Evolutionary conservation across 176 grass and related monocot species (phyloP).

Genomic region (Carex myosuroides): DNA sequence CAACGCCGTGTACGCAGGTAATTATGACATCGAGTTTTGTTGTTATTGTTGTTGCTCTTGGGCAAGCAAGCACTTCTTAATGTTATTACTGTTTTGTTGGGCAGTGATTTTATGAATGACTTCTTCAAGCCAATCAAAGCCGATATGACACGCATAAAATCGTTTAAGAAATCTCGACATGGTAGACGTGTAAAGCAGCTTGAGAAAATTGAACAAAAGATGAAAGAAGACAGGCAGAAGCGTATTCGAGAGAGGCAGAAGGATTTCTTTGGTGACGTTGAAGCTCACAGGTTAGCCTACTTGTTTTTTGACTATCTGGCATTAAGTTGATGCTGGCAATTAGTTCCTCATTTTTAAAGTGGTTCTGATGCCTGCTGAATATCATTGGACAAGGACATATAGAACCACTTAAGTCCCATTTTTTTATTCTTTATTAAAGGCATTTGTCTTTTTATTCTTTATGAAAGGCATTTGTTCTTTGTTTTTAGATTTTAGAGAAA

Average conservation of each 20-base stretch:
- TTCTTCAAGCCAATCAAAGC: conserved; percentile 80
- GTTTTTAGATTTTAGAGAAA: not conserved
- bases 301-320: not conserved
- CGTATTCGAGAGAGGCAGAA: conserved; percentile 93
- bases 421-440: not conserved
- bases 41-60: conserved; percentile 8
- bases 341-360: not conserved
- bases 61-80: not conserved
- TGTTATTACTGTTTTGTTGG: conserved; percentile 18
- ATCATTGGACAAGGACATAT: not conserved
- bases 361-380: not conserved
- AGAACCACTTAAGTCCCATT: not conserved
- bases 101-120: conserved; percentile 92
- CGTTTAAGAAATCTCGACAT: conserved; percentile 84
- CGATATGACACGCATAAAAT: conserved; percentile 79
- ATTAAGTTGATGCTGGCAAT: not conserved
- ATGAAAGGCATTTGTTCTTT: not conserved
- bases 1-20: conserved; percentile 86
- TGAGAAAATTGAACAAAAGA: conserved; percentile 99
- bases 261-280: conserved; percentile 96
- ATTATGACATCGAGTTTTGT: not conserved
- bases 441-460: not conserved
- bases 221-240: conserved; percentile 99
- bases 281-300: conserved; percentile 64
- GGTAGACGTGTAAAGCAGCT: conserved; percentile 89